A percentile compares a stretch with the other conserved stretches of the same genome.
Evolutionary conservation across 169 alveolate species (phyloP).

Genomic region (Amoebophrya sp.): DNA sequence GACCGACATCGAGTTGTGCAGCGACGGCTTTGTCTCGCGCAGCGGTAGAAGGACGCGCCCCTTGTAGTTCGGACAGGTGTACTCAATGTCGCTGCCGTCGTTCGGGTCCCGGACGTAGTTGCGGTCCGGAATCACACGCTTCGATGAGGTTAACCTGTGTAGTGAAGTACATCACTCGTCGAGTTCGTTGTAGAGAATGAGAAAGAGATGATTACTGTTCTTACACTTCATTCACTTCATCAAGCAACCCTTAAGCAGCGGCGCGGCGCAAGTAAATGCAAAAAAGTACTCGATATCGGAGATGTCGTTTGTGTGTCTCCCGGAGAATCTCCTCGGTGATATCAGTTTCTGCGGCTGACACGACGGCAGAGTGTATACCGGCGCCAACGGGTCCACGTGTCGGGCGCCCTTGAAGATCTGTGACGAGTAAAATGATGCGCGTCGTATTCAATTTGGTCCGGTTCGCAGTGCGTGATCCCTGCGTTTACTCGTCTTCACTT

Average conservation of each 20-base stretch:
- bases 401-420: not conserved
- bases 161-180: no score
- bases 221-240: no score
- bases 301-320: conserved; percentile 10
- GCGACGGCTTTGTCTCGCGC: no score
- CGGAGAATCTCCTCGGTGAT: not conserved
- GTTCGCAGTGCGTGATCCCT: no score
- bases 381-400: not conserved
- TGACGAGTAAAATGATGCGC: not conserved
- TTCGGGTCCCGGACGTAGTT: conserved; percentile 13
- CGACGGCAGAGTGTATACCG: not conserved
- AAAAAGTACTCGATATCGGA: not conserved
- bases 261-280: no score
- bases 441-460: not conserved
- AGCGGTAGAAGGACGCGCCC: not conserved
- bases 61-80: not conserved
- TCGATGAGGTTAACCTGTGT: not conserved
- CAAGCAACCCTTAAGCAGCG: no score
- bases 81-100: conserved; percentile 15
- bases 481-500: no score
- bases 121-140: conserved; percentile 6
- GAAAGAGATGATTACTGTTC: no score
- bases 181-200: no score
- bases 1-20: not conserved
- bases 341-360: not conserved